Base-by-base conservation (phyloP, 352 stramenopile genomes). In the Phytophthora sansomeana region DNA sequence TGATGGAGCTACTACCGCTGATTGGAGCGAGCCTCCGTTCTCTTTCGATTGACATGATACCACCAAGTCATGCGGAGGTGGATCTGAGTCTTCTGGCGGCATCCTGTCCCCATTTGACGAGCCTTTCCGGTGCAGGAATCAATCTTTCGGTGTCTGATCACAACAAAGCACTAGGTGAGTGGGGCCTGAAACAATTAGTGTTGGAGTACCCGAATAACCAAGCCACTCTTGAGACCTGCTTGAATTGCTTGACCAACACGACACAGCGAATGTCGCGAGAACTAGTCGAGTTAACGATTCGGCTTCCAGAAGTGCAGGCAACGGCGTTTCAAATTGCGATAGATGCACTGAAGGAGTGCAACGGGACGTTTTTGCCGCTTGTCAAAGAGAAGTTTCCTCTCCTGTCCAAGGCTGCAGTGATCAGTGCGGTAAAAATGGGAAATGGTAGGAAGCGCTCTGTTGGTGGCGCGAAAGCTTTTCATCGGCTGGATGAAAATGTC, bases 371-470 rank as follows among this genome's bases (percentile, higher is more conserved):
- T n/a, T 3, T 61, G 5, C 17, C 39, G 14, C 6, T 61, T 42
- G 54, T 28, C 4, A 44, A 52, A 19, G 16, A 53, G 10, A 61
- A 61, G 30, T 43, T 53, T 43, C 54, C 54, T 24, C 13, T 51
- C 19, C 3, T 6, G 16, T 61, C 41, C 6, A 61, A 61, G 30
- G 39, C 30, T 24, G 53, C 42, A 13, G 3, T 61, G 17, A 8
- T 53, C 8, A 61, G 53, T 21, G 28, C 35, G 14, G 17, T 61
- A 11, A 44, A 42, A 17, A 14, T 7, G 19, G 53, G n/a, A 24
- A 16, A 11, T 35, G 19, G 7, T n/a, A 32, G 5, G 19, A 61
- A 54, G 16, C 29, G 29, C 17, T 32, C 28, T 42, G n/a, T n/a
- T 13, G 47, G 47, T 9, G 29, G n/a, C 35, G 26, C 28, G 19